Percentiles rank a stretch among this genome's conserved stretches.
phyloP scores from a whole-genome alignment of 2,329 filamentous ascomycete genomes.

The Epichloe bromicola region DNA sequence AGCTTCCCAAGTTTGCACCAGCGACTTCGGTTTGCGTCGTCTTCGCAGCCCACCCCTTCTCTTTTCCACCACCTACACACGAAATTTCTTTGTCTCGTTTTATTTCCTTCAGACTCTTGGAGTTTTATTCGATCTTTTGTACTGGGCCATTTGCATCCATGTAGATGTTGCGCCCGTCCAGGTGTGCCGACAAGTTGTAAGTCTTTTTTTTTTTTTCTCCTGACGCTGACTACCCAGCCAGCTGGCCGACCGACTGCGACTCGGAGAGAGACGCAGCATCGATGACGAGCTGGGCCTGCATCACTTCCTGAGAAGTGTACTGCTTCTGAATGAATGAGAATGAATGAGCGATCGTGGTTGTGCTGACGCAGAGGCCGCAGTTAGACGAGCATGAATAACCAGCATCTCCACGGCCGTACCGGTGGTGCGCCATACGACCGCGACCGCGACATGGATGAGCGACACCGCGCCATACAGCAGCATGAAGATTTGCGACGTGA shows the following conservation, averaged over 20 bases:
- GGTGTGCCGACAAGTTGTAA: conserved; percentile 23
- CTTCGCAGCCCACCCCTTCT: not conserved
- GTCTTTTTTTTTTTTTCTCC: conserved; percentile 10
- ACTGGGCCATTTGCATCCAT: conserved; percentile 17
- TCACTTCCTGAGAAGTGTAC: too few species aligned
- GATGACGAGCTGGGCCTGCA: not conserved
- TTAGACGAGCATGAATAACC: conserved; percentile 31
- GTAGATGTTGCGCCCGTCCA: conserved; percentile 20
- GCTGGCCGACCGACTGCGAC: not conserved
- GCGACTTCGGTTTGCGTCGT: conserved; percentile 7
- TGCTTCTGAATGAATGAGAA: not conserved
- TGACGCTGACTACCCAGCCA: not conserved
- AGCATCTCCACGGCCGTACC: conserved; percentile 28
- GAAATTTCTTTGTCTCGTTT: not conserved
- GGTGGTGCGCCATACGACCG: conserved; percentile 31
- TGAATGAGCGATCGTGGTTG: conserved; percentile 8
- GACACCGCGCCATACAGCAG: conserved; percentile 32
- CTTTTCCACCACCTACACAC: not conserved
- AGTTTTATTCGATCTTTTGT: not conserved
- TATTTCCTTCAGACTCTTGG: not conserved
- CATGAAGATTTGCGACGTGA: conserved; percentile 36
- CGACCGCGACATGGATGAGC: conserved; percentile 35
- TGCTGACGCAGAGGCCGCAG: conserved; percentile 3
- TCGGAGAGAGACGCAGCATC: not conserved
- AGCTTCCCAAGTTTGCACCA: conserved; percentile 24